Base-by-base conservation (phyloP, 352 stramenopile species). In the Phytophthora pluvialis region DNA sequence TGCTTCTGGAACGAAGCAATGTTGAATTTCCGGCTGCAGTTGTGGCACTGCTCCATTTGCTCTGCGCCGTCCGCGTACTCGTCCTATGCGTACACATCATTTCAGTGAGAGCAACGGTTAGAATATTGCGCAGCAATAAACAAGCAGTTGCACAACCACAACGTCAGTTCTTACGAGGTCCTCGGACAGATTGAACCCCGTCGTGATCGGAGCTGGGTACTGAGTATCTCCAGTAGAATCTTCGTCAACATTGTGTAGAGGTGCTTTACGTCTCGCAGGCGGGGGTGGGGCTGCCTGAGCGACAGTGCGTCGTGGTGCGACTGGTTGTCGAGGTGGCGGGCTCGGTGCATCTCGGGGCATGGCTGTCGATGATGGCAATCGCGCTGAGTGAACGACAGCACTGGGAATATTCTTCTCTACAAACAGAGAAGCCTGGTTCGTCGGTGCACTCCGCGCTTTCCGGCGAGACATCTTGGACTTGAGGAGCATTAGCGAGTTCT, bases 1-100 rank as follows among this genome's bases (percentile, higher is more conserved):
- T 97, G 91, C 60, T 97, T 97, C 18, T 63, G 50, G 39, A 95
- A 80, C 21, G 86, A 86, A 9, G 58, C 69, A 26, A 80, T 40
- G 58, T 91, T 95, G 64, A 97, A 97, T 43, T 86, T 89, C 5
- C 91, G 74, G 25, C 85, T 86, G 70, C 91, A 97, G 47, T 86
- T 91, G 28, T 67, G 64, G 52, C 90, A 97, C 44, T 94, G 73
- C 25, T 82, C 72, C 75, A 89, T 90, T 44, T 84, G 67, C 51
- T 87, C 80, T 3, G 55, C 28, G 15, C 73, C 77, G 29, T 86
- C 73, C 0, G 61, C 65, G 49, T 87, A 85, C 39, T 91, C 80
- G 25, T 89, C 75, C 75, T 88, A 31, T 2, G 44, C 6, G 4
- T 32, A 13, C 32, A 63, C 21, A 21, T 21, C 21, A 29, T 21